A percentile compares a stretch with the other conserved stretches of the same genome.
These are phyloP conservation scores for Symbiodinium pilosum DNA, from an alignment of 73 alveolate species.

Conservation along the genomic window DNA sequence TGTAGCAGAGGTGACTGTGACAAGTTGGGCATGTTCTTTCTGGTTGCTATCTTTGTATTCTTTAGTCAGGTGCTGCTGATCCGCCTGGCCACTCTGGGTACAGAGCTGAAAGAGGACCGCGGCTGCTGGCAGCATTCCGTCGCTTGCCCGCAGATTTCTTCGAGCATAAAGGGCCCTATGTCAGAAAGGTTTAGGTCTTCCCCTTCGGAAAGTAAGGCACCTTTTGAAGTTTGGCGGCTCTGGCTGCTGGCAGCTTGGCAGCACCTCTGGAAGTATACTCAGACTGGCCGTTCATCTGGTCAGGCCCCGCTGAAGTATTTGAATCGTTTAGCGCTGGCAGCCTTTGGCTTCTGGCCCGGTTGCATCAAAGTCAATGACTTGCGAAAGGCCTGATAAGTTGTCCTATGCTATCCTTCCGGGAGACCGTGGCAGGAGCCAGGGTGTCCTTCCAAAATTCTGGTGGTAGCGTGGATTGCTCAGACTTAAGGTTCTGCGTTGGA, in stretches of 20 bases:
- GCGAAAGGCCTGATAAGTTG: not conserved
- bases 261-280: too few species aligned
- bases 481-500: not conserved
- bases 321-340: not conserved
- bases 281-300: not conserved
- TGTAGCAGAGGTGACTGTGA: not conserved
- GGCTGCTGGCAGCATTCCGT: not conserved
- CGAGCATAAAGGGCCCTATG: not conserved
- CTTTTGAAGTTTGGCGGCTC: not conserved
- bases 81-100: not conserved
- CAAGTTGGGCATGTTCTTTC: too few species aligned
- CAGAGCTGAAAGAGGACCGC: not conserved
- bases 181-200: not conserved
- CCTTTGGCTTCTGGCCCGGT: slow-evolving; percentile 16
- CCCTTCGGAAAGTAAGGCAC: not conserved
- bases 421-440: not conserved
- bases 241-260: not conserved
- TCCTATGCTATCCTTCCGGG: too few species aligned
- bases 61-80: not conserved
- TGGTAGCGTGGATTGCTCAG: not conserved
- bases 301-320: not conserved
- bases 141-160: not conserved
- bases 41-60: too few species aligned
- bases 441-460: not conserved
- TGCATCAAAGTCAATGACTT: not conserved